These are phyloP conservation scores for Exidia glandulosa DNA, from an alignment of 768 basidiomycete species.

Conservation along the genomic window DNA sequence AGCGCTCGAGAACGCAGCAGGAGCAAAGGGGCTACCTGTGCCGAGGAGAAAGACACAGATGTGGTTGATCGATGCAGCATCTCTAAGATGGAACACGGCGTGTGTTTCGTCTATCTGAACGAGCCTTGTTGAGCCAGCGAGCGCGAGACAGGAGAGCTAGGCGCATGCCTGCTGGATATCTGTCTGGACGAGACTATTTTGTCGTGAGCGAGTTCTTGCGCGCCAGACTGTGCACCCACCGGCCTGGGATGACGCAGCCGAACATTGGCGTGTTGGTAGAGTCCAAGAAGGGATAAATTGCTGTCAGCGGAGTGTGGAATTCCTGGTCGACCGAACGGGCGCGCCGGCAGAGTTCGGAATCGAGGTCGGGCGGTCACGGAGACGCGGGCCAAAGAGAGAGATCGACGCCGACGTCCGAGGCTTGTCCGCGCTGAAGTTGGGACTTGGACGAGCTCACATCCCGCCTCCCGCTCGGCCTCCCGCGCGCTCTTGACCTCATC, in stretches of 20 bases:
- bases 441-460: no score
- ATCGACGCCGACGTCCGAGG: no score
- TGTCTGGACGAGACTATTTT: neutral
- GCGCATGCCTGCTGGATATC: neutral
- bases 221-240: neutral
- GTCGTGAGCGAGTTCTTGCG: neutral
- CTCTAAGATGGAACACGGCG: slow-evolving; percentile 63
- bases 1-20: no score
- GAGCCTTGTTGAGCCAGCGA: neutral
- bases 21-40: slow-evolving; percentile 34
- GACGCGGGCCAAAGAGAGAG: no score
- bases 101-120: slow-evolving; percentile 72
- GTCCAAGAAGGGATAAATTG: neutral
- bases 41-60: slow-evolving; percentile 77
- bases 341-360: neutral
- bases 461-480: no score
- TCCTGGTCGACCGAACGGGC: neutral
- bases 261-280: neutral
- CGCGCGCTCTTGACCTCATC: neutral
- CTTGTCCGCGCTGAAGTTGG: no score
- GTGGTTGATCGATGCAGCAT: slow-evolving; percentile 70
- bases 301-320: neutral
- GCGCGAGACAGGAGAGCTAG: neutral
- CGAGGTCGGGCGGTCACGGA: neutral
- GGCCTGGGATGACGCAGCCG: neutral